Conservation (phyloP, 2,329 filamentous ascomycete species). For the Aspergillus pseudotamarii region DNA sequence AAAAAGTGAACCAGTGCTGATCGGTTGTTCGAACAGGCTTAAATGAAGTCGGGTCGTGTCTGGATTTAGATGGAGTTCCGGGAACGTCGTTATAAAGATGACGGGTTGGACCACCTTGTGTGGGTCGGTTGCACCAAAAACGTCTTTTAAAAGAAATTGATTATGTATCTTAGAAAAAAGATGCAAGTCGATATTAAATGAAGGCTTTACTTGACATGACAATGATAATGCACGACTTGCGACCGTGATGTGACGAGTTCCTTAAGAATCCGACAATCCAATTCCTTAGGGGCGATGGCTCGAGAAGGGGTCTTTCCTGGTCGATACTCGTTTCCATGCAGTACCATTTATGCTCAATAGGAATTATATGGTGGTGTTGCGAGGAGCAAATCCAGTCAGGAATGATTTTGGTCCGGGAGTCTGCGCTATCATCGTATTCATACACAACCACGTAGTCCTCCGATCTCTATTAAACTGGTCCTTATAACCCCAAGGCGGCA, state of each 20-base stretch:
- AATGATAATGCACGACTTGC: conserved; percentile 8
- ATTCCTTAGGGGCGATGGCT: neutral
- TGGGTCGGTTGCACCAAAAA: conserved; percentile 36
- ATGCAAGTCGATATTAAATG: conserved; percentile 42
- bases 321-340: neutral
- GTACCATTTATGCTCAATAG: neutral
- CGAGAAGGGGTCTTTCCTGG: neutral
- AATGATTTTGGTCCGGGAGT: too few relatives aligned
- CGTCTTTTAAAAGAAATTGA: conserved; percentile 34
- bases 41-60: conserved; percentile 28
- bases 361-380: neutral
- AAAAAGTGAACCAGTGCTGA: conserved; percentile 7
- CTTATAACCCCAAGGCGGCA: neutral
- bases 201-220: conserved; percentile 44
- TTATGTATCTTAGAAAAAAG: conserved; percentile 44
- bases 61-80: conserved; percentile 42
- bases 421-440: neutral
- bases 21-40: conserved; percentile 30
- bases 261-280: neutral
- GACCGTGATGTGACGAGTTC: neutral
- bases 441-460: neutral
- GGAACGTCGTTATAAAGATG: conserved; percentile 36
- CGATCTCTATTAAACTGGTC: neutral
- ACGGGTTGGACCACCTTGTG: conserved; percentile 31
- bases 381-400: neutral